Evolutionary conservation across 140 eudicot genomes (phyloP), one percentile per base, ranked within the genome.

Genomic region (Senecio squalidus): DNA sequence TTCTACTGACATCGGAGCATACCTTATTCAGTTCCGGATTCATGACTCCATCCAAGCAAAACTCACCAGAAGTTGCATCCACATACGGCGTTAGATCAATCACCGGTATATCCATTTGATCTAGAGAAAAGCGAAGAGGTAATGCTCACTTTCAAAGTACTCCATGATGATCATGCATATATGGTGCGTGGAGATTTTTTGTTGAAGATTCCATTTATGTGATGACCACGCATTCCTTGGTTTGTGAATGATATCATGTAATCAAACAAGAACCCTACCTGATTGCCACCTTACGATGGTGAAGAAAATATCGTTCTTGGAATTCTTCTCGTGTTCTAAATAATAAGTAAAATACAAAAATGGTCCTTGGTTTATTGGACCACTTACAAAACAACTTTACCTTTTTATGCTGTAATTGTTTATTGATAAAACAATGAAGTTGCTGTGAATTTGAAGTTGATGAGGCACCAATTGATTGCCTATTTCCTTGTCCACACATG

Each of bases 1-100:
- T 79, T 60, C 74, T 75, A 50, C 91, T 82, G 6, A 85, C 95
- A 73, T 82, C 87, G 46, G 20, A 26, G 58, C 95, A 85, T 9
- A 83, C 69, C 24, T 18, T 60, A 64, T 62, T 69, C 28, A 72
- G 67, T 38, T 72, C 27, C 5, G 78, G 76, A 47, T 25, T 62
- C 24, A 62, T 20, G 10, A 62, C 58, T 3, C 69, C 69, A 53
- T 68, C 78, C 48, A 64, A 58, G 41, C 77, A 69, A 58, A 47
- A 48, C 8, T 58, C 34, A 45, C 46, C 61, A 44, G 75, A 78
- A 7, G 21, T 23, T 44, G 66, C 36, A 6, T 68, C 70, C 25
- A 83, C 39, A 36, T 79, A 83, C 0, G 74, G 78, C 3, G 78
- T 71, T 28, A 83, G 57, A 73, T 83, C 86, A 27, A 83, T 83